Percentiles rank a stretch among this genome's conserved stretches.
Conservation (phyloP, 148 eudicot genomes). For the Camellia lanceoleosa region DNA sequence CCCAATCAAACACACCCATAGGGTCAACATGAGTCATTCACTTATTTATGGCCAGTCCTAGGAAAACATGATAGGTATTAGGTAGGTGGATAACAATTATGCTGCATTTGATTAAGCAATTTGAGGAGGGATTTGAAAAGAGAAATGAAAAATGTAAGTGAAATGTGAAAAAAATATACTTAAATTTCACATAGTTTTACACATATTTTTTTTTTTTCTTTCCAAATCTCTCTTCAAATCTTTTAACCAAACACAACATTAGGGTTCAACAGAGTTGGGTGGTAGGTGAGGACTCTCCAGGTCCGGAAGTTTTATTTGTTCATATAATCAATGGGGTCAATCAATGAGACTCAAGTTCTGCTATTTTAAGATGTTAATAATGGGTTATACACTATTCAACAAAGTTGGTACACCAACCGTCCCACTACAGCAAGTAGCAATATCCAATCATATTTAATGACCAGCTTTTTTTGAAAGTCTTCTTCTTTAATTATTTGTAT, state of each 20-base stretch:
- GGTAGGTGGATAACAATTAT: background rate
- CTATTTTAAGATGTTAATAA: background rate
- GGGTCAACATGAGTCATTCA: too few species aligned
- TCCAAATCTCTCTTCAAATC: too few species aligned
- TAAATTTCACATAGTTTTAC: too few species aligned
- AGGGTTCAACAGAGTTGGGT: background rate
- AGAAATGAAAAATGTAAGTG: too few species aligned
- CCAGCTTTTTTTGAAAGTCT: background rate
- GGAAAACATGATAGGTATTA: too few species aligned
- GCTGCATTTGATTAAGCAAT: too few species aligned
- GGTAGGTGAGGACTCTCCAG: background rate
- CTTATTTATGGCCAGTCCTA: too few species aligned
- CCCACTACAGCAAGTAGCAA: background rate
- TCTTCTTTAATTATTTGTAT: too few species aligned
- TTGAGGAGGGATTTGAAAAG: too few species aligned
- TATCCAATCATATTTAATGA: background rate
- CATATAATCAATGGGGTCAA: background rate
- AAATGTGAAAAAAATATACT: too few species aligned
- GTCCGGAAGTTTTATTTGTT: background rate
- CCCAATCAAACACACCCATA: too few species aligned
- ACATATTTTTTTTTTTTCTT: too few species aligned
- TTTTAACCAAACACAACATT: background rate
- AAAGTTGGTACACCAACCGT: background rate
- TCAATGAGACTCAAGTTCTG: background rate
- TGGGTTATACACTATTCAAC: background rate